Percentiles rank a stretch among this genome's conserved stretches.
These are phyloP conservation scores for Amanita inopinata DNA, from an alignment of 768 basidiomycete genomes.

Conservation along the genomic window DNA sequence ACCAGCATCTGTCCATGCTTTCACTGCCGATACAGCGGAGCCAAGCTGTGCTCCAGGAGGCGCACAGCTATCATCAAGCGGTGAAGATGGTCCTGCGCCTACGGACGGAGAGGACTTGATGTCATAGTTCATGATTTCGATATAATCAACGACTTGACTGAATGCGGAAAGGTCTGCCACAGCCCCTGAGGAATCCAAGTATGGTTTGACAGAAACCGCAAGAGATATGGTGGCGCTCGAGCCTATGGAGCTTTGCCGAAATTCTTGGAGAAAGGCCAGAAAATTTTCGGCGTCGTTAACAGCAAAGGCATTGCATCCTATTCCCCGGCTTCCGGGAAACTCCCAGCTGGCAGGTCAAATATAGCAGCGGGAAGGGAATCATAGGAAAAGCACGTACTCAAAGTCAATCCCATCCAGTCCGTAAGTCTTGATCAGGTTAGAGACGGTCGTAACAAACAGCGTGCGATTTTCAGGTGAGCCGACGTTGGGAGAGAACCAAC, in stretches of 20 bases:
- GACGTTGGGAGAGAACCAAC: constrained; percentile 52
- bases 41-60: constrained; percentile 48
- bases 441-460: constrained; percentile 45
- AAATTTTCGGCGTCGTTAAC: constrained; percentile 68
- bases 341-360: constrained; percentile 54
- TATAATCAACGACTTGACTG: constrained; percentile 62
- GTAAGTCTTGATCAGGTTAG: constrained; percentile 36
- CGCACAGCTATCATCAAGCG: constrained; percentile 71
- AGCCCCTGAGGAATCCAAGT: constrained; percentile 42
- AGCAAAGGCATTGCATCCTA: constrained; percentile 59
- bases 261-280: constrained; percentile 62
- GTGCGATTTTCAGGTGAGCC: constrained; percentile 45
- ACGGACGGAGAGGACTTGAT: constrained; percentile 43
- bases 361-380: neutral
- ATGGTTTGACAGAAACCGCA: constrained; percentile 60
- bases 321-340: constrained; percentile 62
- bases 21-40: constrained; percentile 67
- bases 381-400: constrained; percentile 34
- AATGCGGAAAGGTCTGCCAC: constrained; percentile 57
- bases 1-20: constrained; percentile 67
- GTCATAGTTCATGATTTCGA: constrained; percentile 68
- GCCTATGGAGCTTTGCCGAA: constrained; percentile 46
- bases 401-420: constrained; percentile 58
- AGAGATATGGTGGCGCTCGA: constrained; percentile 60
- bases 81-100: constrained; percentile 73